Base-by-base conservation (phyloP, 169 alveolate species). In the Eimeria brunetti region DNA sequence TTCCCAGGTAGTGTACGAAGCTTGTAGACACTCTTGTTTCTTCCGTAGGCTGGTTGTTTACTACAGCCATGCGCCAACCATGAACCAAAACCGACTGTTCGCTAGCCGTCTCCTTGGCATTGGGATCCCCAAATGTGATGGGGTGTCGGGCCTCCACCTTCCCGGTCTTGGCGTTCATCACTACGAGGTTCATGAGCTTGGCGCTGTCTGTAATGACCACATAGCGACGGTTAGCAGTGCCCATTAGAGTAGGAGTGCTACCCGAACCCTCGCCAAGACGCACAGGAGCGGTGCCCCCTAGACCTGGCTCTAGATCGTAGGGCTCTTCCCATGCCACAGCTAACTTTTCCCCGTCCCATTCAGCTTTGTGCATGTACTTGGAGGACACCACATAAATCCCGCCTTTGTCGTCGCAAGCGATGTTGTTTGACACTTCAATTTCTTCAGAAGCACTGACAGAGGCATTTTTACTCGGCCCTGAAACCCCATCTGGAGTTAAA, bases 1-100 rank as follows among this genome's bases (percentile, higher is more conserved):
- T 86, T 16, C 96, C 96, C 24, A 94, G 64, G 58, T 73, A 62
- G 84, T 88, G 86, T 49, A 94, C 41, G 84, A 88, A 85, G 46
- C 46, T 84, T 22, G 96, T 84, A 33, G 96, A 62, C 51, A 80
- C 46, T 64, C 75, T 62, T 60, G 91, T 60, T 56, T 94, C 96
- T 27, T 86, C 94, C 14, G 95, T 86, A 4, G 96, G 96, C 73
- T 90, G 71, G 60, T 94, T 94, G 49, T 94, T 94, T 46, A 94
- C 96, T 36, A 94, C 96, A 20, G 95, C 96, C 86, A 94, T 58
- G 58, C 96, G 94, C 96, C 96, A 94, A 22, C 96, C 96, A 75
- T 94, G 91, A 27, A 94, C 96, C n/a, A 94, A 75, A 51, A 94
- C 96, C 41, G 95, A 88, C 93, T 94, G 96, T 67, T 94, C 96